Evolutionary conservation across 306 rosid species (phyloP), one percentile per base, ranked within the genome.

Genomic region (Prunus mongolica): DNA sequence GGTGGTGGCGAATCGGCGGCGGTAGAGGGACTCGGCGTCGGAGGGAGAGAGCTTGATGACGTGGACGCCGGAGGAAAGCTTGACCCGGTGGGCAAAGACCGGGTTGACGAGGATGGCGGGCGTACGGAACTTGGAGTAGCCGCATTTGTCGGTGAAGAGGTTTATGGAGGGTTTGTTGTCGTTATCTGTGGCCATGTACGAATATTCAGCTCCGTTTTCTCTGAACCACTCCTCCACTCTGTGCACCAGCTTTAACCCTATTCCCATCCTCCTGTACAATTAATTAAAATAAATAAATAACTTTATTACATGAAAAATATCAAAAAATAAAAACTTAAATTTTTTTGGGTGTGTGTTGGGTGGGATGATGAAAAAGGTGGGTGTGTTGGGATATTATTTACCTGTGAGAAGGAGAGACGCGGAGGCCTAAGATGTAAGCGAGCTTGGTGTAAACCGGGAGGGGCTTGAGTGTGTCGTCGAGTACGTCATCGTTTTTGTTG

Each of bases 71-170:
- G 69, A 7, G 0, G 93, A 83, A 14, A 90, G 66, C 5, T 22
- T 79, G 16, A 71, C 72, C 44, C 74, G 76, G 73, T 92, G 99
- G 2, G 97, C 99, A 68, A 76, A 95, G 6, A 95, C 99, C 32
- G 99, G 99, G 72, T 88, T 90, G 82, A 95, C 97, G 6, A 95
- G 97, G 50, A 92, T 79, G 2, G 97, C 80, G 1, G 97, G 97
- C 0, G 93, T 89, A 82, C 99, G 97, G 83, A 95, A 95, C 84
- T 79, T 92, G 28, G 88, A 19, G 87, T 95, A 95, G 1, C 96
- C 99, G 76, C 97, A 95, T 92, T 95, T 95, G 76, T 89, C 86
- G 83, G 89, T 89, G 90, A 95, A 95, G 64, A 95, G 90, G 19
- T 79, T 87, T 22, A 90, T 85, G 57, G 96, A 95, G 6, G 97